These are phyloP conservation scores for Neotropicomus parvogracilis DNA, from an alignment of 1,284 basidiomycete species.

Conservation along the genomic window DNA sequence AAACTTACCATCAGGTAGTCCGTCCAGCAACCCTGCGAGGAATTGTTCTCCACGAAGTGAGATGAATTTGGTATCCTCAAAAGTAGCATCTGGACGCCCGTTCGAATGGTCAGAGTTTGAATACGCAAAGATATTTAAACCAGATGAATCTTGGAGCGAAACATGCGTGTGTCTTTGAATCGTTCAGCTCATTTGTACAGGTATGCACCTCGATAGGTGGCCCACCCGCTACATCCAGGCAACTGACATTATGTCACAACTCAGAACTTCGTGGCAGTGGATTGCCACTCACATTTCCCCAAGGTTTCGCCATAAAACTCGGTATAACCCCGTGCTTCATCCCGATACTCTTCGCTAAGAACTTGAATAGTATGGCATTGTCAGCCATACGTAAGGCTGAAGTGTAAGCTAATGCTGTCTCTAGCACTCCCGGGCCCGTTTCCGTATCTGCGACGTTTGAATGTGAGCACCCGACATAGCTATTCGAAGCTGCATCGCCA, in stretches of 20 bases:
- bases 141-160: conserved; percentile 69
- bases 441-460: conserved; percentile 71
- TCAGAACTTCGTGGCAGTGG: background rate
- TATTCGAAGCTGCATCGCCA: conserved; percentile 10
- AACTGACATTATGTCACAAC: conserved; percentile 46
- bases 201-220: conserved; percentile 5
- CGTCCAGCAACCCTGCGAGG: conserved; percentile 86
- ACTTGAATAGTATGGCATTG: conserved; percentile 92
- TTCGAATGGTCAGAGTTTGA: conserved; percentile 38
- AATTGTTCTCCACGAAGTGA: conserved; percentile 89
- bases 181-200: conserved; percentile 4
- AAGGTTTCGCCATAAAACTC: conserved; percentile 98
- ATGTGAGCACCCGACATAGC: background rate
- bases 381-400: conserved; percentile 86
- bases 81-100: conserved; percentile 68
- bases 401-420: conserved; percentile 92
- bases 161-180: conserved; percentile 84
- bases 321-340: conserved; percentile 87
- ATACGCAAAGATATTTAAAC: conserved; percentile 79
- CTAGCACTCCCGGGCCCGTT: conserved; percentile 90
- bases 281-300: conserved; percentile 67
- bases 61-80: conserved; percentile 80
- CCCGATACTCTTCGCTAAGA: conserved; percentile 86
- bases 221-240: conserved; percentile 87
- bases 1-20: conserved; percentile 77